A percentile compares a stretch with the other conserved stretches of the same genome.
Conservation (phyloP, 352 stramenopile species). For the Globisporangium paddicum region DNA sequence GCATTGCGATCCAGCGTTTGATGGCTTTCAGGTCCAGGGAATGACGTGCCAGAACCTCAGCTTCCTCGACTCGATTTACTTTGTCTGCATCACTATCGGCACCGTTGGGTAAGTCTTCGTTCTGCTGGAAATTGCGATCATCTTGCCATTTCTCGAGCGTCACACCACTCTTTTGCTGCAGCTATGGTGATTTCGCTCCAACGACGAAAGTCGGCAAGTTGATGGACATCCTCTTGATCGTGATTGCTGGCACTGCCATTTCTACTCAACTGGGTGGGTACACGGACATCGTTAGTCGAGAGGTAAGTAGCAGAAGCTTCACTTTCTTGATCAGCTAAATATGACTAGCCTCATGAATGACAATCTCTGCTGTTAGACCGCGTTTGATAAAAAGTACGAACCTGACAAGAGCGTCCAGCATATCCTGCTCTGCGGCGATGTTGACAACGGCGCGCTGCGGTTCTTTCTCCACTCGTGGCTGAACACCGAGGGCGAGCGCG, state of each 20-base stretch:
- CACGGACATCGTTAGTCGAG: constrained; percentile 65
- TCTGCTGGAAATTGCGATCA: neutral
- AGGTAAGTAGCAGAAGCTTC: constrained; percentile 23
- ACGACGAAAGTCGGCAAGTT: constrained; percentile 57
- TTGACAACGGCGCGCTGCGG: constrained; percentile 57
- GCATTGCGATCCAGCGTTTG: constrained; percentile 37
- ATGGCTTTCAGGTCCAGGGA: constrained; percentile 12
- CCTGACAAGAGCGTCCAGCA: constrained; percentile 63
- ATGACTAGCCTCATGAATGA: neutral
- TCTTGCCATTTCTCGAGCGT: neutral
- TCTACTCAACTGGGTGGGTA: constrained; percentile 64
- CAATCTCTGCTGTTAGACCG: constrained; percentile 32
- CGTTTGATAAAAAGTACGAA: constrained; percentile 75
- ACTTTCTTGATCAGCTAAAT: neutral
- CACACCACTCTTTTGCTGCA: neutral
- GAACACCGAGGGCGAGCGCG: constrained; percentile 53
- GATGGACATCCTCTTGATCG: constrained; percentile 65
- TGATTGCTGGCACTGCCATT: constrained; percentile 65
- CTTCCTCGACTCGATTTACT: constrained; percentile 78
- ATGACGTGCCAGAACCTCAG: constrained; percentile 60
- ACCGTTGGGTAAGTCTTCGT: constrained; percentile 60
- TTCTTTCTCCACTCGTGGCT: constrained; percentile 84
- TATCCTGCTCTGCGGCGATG: constrained; percentile 72
- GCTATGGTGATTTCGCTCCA: constrained; percentile 68
- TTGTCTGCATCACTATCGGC: constrained; percentile 81